phyloP scores from a whole-genome alignment of 345 rosid species.

The Boechera divaricarpa region DNA sequence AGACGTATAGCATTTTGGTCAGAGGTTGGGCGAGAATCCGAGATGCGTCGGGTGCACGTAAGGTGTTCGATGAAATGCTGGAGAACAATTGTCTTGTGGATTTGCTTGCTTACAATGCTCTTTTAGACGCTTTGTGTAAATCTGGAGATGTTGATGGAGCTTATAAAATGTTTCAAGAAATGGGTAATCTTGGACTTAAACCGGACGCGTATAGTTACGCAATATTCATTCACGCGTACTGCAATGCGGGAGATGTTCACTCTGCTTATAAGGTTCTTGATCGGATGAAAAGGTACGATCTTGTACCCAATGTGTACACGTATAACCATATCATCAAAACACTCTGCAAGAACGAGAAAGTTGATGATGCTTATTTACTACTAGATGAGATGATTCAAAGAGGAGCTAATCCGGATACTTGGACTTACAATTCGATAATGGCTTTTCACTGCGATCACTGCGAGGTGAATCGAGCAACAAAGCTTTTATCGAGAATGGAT shows the following conservation, averaged over 20 bases:
- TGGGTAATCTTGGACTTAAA: slow-evolving; percentile 57
- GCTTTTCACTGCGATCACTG: slow-evolving; percentile 79
- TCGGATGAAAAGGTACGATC: slow-evolving; percentile 66
- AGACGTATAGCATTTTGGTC: slow-evolving; percentile 70
- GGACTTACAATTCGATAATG: slow-evolving; percentile 83
- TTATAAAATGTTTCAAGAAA: slow-evolving; percentile 60
- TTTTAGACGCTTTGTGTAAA: slow-evolving; percentile 72
- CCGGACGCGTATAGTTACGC: slow-evolving; percentile 73
- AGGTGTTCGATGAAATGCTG: slow-evolving; percentile 82
- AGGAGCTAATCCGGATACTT: slow-evolving; percentile 64
- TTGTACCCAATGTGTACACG: slow-evolving; percentile 76
- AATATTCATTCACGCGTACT: slow-evolving; percentile 71
- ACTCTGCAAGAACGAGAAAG: slow-evolving; percentile 67
- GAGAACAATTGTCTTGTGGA: slow-evolving; percentile 51
- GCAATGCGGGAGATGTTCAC: slow-evolving; percentile 62
- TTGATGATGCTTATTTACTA: slow-evolving; percentile 72
- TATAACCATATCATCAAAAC: slow-evolving; percentile 77
- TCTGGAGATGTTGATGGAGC: slow-evolving; percentile 70
- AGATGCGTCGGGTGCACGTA: slow-evolving; percentile 54
- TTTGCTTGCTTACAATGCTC: slow-evolving; percentile 69
- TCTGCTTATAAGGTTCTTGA: slow-evolving; percentile 77
- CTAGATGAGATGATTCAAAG: slow-evolving; percentile 69
- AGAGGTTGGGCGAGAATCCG: slow-evolving; percentile 66
- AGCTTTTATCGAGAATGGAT: slow-evolving; percentile 69
- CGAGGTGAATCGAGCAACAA: slow-evolving; percentile 74